Conservation (phyloP, 345 rosid species). For the Eutrema japonicum region DNA sequence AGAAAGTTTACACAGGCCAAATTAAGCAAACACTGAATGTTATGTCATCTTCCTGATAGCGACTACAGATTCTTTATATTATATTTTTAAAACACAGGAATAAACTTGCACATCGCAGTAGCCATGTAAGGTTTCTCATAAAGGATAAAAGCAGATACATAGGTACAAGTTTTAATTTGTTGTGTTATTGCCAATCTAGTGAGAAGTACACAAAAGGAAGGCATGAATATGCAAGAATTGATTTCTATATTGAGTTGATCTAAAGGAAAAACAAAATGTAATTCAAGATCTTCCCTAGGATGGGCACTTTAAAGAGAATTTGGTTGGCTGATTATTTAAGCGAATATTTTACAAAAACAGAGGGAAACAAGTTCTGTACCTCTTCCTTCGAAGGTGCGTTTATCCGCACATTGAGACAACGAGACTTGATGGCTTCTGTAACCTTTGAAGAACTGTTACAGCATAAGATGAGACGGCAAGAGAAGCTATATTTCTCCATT, state of each 20-base stretch:
- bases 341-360: constrained; percentile 1
- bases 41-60: constrained; percentile 17
- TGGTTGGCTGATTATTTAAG: not conserved
- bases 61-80: not conserved
- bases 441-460: constrained; percentile 97
- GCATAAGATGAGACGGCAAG: constrained; percentile 87
- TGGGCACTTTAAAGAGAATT: not conserved
- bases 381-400: constrained; percentile 90
- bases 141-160: not conserved
- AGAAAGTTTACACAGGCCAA: constrained; percentile 9
- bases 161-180: not conserved
- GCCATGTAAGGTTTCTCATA: not conserved
- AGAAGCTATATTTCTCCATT: constrained; percentile 96
- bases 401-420: constrained; percentile 90
- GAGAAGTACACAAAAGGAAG: not conserved
- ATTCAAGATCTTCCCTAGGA: constrained; percentile 1
- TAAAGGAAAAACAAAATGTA: not conserved
- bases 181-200: constrained; percentile 8
- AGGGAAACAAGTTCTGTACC: constrained; percentile 48
- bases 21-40: constrained; percentile 18
- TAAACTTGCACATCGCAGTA: constrained; percentile 5
- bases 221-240: not conserved
- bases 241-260: not conserved
- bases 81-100: constrained; percentile 5
- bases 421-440: constrained; percentile 93